Evolutionary conservation across 345 rosid genomes (phyloP).

Genomic region (Moricandia arvensis): DNA sequence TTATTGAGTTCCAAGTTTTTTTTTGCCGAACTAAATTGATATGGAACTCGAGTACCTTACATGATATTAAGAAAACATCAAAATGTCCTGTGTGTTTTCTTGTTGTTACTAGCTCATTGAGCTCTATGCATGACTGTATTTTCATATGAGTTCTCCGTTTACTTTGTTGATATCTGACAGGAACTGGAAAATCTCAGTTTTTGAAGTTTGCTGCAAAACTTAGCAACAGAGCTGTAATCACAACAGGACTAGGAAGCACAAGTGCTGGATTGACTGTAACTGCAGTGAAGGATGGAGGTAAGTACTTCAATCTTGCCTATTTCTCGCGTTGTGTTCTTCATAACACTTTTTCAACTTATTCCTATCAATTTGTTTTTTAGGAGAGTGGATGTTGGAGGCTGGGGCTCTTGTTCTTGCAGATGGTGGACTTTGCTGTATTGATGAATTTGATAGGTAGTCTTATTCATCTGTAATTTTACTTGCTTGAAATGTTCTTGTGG

Average conservation of each 20-base stretch:
- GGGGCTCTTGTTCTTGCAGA: conserved; percentile 99
- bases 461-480: not conserved
- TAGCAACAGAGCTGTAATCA: conserved; percentile 87
- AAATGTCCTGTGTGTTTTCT: not conserved
- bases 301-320: conserved; percentile 11
- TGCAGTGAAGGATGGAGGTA: conserved; percentile 97
- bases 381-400: conserved; percentile 99
- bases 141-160: not conserved
- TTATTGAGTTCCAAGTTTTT: not conserved
- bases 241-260: conserved; percentile 95
- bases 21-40: not conserved
- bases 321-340: conserved; percentile 6
- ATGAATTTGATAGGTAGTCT: conserved; percentile 86
- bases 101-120: not conserved
- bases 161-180: conserved; percentile 40
- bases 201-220: conserved; percentile 94
- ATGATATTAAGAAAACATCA: not conserved
- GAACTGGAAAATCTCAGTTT: conserved; percentile 97
- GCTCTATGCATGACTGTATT: not conserved
- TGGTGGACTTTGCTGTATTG: conserved; percentile 98
- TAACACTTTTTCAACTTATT: not conserved
- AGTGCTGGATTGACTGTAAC: conserved; percentile 98
- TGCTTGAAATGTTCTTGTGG: not conserved
- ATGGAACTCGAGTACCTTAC: not conserved
- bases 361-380: conserved; percentile 37